A percentile compares a stretch with the other conserved stretches of the same genome.
phyloP scores from a whole-genome alignment of 2,329 filamentous ascomycete genomes.

The Diaporthe helianthi region DNA sequence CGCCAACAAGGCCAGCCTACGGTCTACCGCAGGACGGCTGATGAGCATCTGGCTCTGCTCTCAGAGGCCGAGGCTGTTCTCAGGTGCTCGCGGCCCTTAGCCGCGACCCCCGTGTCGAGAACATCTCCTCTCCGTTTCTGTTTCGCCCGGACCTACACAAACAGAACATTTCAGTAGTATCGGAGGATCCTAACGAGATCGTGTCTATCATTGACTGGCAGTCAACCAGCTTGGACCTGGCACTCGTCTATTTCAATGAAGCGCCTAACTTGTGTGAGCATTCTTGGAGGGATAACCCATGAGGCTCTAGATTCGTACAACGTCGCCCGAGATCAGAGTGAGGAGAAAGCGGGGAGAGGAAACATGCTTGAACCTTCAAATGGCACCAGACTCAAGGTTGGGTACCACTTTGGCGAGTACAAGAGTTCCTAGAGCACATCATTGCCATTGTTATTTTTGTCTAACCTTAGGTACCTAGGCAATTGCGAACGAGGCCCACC shows the following conservation, averaged over 20 bases:
- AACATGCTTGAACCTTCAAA: not conserved
- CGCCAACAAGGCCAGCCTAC: not conserved
- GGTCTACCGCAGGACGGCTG: not conserved
- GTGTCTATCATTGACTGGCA: slow-evolving; percentile 4
- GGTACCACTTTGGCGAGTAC: too few species aligned
- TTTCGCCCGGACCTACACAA: slow-evolving; percentile 1
- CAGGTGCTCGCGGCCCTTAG: not conserved
- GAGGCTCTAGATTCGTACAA: not conserved
- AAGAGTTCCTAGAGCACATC: too few species aligned
- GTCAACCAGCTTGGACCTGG: not conserved
- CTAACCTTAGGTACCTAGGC: too few species aligned
- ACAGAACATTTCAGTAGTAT: not conserved
- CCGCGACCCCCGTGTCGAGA: not conserved
- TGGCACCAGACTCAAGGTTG: too few species aligned
- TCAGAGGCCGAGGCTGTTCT: not conserved
- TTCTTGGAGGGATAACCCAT: not conserved
- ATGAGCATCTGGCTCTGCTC: not conserved
- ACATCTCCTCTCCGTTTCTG: slow-evolving; percentile 3
- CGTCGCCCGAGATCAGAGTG: not conserved
- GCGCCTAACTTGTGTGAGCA: slow-evolving; percentile 2
- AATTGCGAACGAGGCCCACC: too few species aligned
- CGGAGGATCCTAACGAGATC: not conserved
- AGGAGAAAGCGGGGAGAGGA: not conserved
- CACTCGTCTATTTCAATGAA: not conserved
- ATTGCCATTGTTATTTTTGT: too few species aligned